A percentile compares a stretch with the other conserved stretches of the same genome.
These are phyloP conservation scores for Colletotrichum sp. DNA, from an alignment of 2,329 filamentous ascomycete species.

Conservation along the genomic window DNA sequence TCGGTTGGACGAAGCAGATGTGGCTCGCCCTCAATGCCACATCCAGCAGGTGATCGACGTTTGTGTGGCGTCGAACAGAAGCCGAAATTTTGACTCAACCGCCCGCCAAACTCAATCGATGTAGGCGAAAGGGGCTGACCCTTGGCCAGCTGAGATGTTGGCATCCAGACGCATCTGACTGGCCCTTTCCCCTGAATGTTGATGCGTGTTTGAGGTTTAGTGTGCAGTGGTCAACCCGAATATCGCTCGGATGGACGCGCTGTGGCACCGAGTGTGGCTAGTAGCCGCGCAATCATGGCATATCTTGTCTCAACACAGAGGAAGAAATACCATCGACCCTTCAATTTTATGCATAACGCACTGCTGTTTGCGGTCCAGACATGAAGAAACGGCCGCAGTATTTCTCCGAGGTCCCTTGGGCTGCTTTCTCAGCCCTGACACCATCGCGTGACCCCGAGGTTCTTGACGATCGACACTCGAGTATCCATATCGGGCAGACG, in stretches of 20 bases:
- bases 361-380: background rate
- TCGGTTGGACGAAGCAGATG: background rate
- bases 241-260: background rate
- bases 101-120: background rate
- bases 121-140: background rate
- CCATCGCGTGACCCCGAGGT: background rate
- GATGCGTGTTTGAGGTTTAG: background rate
- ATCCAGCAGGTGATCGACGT: constrained; percentile 4
- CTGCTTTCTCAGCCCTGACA: background rate
- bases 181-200: constrained; percentile 7
- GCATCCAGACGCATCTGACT: background rate
- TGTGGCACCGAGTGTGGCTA: constrained; percentile 16
- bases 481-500: constrained; percentile 4
- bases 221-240: background rate
- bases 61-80: background rate
- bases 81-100: background rate
- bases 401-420: background rate
- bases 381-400: background rate
- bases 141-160: constrained; percentile 14
- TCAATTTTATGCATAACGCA: background rate
- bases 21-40: background rate
- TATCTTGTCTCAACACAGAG: background rate
- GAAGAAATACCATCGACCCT: background rate
- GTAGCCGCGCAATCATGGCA: constrained; percentile 1
- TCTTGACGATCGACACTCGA: constrained; percentile 5